Percentiles rank a stretch among this genome's conserved stretches.
Conservation (phyloP, 2,329 filamentous ascomycete species). For the Magnaporthiopsis incrustans region DNA sequence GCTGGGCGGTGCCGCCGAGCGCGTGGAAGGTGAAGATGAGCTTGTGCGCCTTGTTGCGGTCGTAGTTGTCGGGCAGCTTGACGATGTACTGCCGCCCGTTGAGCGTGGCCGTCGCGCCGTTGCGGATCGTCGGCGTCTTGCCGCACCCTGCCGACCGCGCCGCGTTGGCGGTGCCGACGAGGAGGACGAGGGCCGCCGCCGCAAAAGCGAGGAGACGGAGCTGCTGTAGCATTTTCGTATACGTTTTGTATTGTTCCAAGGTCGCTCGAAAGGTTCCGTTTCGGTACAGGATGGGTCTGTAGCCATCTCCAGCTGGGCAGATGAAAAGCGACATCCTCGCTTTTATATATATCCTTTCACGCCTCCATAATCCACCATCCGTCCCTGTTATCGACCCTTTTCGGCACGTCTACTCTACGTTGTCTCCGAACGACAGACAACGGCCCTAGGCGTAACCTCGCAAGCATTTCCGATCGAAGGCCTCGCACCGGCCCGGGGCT, state of each 20-base stretch:
- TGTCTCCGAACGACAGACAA: background rate
- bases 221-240: conserved; percentile 1
- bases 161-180: conserved; percentile 9
- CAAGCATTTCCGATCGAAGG: background rate
- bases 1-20: conserved; percentile 28
- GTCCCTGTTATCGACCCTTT: background rate
- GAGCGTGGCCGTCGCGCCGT: conserved; percentile 25
- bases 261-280: background rate
- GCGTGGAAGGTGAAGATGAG: conserved; percentile 35
- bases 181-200: conserved; percentile 7
- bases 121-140: conserved; percentile 20
- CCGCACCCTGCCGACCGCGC: conserved; percentile 24
- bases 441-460: too few species aligned
- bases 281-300: background rate
- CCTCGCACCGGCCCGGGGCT: too few species aligned
- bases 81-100: conserved; percentile 32
- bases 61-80: conserved; percentile 19
- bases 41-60: conserved; percentile 27
- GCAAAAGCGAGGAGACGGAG: background rate
- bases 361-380: too few species aligned
- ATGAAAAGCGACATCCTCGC: background rate
- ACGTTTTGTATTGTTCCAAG: background rate
- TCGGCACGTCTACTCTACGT: background rate
- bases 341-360: background rate
- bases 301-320: background rate